Evolutionary conservation across 176 grass and related monocot genomes (phyloP), one percentile per base, ranked within the genome.

Genomic region (Eragrostis curvula): DNA sequence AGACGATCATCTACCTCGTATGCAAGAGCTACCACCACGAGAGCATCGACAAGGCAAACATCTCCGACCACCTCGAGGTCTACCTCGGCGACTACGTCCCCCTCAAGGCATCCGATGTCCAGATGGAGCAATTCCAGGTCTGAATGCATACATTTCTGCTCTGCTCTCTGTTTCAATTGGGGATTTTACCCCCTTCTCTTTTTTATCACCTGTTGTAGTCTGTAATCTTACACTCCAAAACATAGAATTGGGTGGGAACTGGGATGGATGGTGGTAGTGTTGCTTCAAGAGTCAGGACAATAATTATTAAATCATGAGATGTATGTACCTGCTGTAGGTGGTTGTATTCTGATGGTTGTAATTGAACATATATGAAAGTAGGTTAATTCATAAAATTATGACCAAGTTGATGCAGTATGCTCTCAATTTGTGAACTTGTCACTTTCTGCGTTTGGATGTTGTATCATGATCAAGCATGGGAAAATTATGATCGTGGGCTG

Each of bases 11-110:
- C 0, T 99, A 96, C 87, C 87, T 99, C 43, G 96, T 99, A 9
- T 99, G 96, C 87, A 96, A 99, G 85, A 88, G 89, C 51, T 93
- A 93, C 45, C 96, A 94, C 87, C 89, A 96, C 9, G 93, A 99
- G 90, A 96, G 89, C 92, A 88, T 99, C 73, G 96, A 99, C 82
- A 95, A 87, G 80, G 73, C 90, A 57, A 91, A 85, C 57, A 81
- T 98, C 82, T 90, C 93, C 13, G 93, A 97, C 66, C 94, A 97
- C 62, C 80, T 97, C 21, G 94, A 97, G 87, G 94, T 92, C 13
- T 94, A 97, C 79, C 84, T 97, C 18, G 89, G 96, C 16, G 96
- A 99, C 29, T 99, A 96, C 15, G 91, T 80, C 68, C 96, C 96
- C 6, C 84, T 99, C 74, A 99, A 85, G 79, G 89, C 92, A 11